Evolutionary conservation across 768 basidiomycete genomes (phyloP).

Genomic region (Roridomyces roridus): DNA sequence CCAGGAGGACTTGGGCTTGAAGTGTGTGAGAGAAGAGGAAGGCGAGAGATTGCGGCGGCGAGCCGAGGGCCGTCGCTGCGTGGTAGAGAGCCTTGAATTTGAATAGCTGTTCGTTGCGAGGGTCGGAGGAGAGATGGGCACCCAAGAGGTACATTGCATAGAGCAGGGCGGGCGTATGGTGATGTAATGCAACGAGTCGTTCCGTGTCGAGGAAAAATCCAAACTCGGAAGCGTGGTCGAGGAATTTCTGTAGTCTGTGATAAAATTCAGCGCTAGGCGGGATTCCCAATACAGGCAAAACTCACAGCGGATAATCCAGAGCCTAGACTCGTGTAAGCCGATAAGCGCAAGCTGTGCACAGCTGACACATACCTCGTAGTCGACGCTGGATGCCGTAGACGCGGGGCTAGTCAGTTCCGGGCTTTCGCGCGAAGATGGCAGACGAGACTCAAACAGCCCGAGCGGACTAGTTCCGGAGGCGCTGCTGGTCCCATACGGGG

Average conservation of each 20-base stretch:
- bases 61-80: slow-evolving; percentile 51
- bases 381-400: slow-evolving; percentile 12
- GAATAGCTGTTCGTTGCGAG: slow-evolving; percentile 1
- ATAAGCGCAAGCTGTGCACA: not conserved
- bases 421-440: not conserved
- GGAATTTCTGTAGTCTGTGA: slow-evolving; percentile 61
- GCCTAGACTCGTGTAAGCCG: not conserved
- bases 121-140: slow-evolving; percentile 31
- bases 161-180: slow-evolving; percentile 30
- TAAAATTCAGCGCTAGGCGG: slow-evolving; percentile 1
- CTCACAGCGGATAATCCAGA: slow-evolving; percentile 38
- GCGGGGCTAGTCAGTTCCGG: not conserved
- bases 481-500: slow-evolving; percentile 4
- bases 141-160: slow-evolving; percentile 41
- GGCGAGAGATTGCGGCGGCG: slow-evolving; percentile 56
- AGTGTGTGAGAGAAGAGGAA: slow-evolving; percentile 60
- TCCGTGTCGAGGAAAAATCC: slow-evolving; percentile 69
- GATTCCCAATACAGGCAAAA: not conserved
- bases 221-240: slow-evolving; percentile 61
- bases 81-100: slow-evolving; percentile 44
- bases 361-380: slow-evolving; percentile 3
- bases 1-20: slow-evolving; percentile 69
- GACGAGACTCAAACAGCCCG: slow-evolving; percentile 16
- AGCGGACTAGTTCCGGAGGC: slow-evolving; percentile 11
- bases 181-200: slow-evolving; percentile 40